Percentiles rank a stretch among this genome's conserved stretches.
These are phyloP conservation scores for Colletotrichum lupini DNA, from an alignment of 2,329 filamentous ascomycete species.

Conservation along the genomic window DNA sequence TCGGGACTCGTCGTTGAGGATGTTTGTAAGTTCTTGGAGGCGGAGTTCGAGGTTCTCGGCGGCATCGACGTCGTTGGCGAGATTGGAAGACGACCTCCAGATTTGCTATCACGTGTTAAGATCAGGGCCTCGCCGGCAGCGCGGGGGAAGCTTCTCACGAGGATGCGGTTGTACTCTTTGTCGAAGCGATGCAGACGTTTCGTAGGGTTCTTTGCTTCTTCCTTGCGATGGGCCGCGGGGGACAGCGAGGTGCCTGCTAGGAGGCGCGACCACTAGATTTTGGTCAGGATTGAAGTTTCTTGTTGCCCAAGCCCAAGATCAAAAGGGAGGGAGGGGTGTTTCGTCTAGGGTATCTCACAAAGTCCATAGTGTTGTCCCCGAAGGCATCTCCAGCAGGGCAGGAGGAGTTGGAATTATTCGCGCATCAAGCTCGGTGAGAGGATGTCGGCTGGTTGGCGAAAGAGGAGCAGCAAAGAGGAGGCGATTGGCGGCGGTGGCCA, in stretches of 20 bases:
- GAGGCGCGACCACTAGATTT: constrained; percentile 72
- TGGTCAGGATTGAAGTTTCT: constrained; percentile 1
- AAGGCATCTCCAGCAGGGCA: constrained; percentile 54
- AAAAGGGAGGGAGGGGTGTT: background rate
- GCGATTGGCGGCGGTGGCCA: background rate
- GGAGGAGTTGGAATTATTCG: constrained; percentile 1
- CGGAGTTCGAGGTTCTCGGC: constrained; percentile 71
- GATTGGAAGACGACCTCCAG: constrained; percentile 72
- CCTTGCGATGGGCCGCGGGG: constrained; percentile 65
- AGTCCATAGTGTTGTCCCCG: constrained; percentile 62
- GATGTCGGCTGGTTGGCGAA: background rate
- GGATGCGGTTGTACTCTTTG: constrained; percentile 71
- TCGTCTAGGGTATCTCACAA: constrained; percentile 54
- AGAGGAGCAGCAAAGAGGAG: background rate
- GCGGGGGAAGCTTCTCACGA: constrained; percentile 58
- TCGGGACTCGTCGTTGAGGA: constrained; percentile 90
- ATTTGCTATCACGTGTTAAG: constrained; percentile 43
- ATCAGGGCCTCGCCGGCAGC: background rate
- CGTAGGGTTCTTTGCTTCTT: constrained; percentile 71
- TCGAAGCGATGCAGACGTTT: constrained; percentile 74
- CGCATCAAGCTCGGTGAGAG: constrained; percentile 21
- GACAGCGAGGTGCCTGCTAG: constrained; percentile 71
- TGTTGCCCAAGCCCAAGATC: background rate
- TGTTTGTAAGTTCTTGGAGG: constrained; percentile 72
- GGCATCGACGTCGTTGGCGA: constrained; percentile 69